Percentiles rank a stretch among this genome's conserved stretches.
Evolutionary conservation across 495 filamentous ascomycete species (phyloP).

Genomic region (Hypomontagnella monticulosa): DNA sequence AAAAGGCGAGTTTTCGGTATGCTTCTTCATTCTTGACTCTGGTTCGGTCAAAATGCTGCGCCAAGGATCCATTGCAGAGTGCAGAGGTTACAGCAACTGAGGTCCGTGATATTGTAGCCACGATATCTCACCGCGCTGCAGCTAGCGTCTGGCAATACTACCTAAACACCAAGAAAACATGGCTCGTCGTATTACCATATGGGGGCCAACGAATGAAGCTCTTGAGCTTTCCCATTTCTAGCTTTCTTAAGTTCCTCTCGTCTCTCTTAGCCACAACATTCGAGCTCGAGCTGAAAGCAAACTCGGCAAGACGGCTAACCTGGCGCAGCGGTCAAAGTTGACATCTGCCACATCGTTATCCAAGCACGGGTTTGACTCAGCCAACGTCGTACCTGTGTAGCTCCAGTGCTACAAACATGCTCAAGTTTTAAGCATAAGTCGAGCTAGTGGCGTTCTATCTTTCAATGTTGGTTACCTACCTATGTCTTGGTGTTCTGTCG

Average conservation of each 20-base stretch:
- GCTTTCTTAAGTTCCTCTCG: background rate
- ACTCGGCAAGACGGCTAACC: background rate
- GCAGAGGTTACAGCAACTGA: background rate
- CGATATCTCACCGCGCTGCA: slow-evolving; percentile 17
- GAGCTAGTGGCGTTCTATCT: slow-evolving; percentile 13
- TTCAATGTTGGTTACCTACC: too few species aligned
- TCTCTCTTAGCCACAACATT: too few species aligned
- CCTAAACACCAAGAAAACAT: slow-evolving; percentile 36
- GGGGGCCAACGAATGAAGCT: slow-evolving; percentile 4
- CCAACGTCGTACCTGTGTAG: background rate
- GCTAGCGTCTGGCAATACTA: slow-evolving; percentile 23
- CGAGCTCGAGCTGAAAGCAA: too few species aligned
- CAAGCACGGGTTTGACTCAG: background rate
- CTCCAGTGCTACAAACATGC: slow-evolving; percentile 3
- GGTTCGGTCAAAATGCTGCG: slow-evolving; percentile 28
- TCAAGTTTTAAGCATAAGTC: background rate
- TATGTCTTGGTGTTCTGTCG: background rate
- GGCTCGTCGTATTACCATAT: slow-evolving; percentile 13
- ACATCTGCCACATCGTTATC: slow-evolving; percentile 4
- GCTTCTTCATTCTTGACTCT: slow-evolving; percentile 16
- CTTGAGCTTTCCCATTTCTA: slow-evolving; percentile 15
- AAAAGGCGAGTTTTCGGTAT: background rate
- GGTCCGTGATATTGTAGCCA: slow-evolving; percentile 10
- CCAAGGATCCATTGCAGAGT: slow-evolving; percentile 6
- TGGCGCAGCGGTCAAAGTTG: slow-evolving; percentile 4